Base-by-base conservation (phyloP, 306 rosid species). In the Acacia melanoxylon region DNA sequence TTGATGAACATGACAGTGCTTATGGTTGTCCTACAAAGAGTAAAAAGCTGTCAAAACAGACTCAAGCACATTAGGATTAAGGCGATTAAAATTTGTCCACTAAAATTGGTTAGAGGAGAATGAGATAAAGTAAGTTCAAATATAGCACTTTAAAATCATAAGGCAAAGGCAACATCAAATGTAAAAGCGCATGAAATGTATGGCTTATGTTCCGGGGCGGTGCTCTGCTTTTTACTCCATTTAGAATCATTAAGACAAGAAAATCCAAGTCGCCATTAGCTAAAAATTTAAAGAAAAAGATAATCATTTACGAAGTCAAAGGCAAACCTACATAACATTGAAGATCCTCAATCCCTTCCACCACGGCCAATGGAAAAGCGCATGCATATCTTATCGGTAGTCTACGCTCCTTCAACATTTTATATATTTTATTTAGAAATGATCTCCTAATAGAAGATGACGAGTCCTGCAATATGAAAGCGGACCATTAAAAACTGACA, bases 361-460 rank as follows among this genome's bases (percentile, higher is more conserved):
- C 86, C 78, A 83, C 71, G 65, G 87, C 92, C 86, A 95, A 74
- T 83, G 97, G 89, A 86, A 91, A 93, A 80, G 92, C 93, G 83
- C 99, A 91, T 29, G 97, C 94, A 87, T 88, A 95, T 82, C 96
- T 92, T 80, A 80, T 89, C 75, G 99, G 97, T 74, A 95, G 85
- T 63, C 84, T 92, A 81, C 70, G 92, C 89, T 90, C 90, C 92
- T 89, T 92, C 86, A 95, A 79, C 81, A 95, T 78, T 83, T 79
- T 91, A 76, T 91, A 90, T 41, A 81, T 82, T 87, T 95, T 93
- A 82, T 78, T 83, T 16, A 95, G 88, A 90, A 89, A 92, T 83
- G 74, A 82, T 84, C 87, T 86, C 83, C 96, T 89, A 68, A 89
- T 91, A 80, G 78, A 82, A 48, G 83, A 77, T 68, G 91, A 93